A percentile compares a stretch with the other conserved stretches of the same genome.
phyloP scores from a whole-genome alignment of 2,329 filamentous ascomycete species.

The Claviceps africana region DNA sequence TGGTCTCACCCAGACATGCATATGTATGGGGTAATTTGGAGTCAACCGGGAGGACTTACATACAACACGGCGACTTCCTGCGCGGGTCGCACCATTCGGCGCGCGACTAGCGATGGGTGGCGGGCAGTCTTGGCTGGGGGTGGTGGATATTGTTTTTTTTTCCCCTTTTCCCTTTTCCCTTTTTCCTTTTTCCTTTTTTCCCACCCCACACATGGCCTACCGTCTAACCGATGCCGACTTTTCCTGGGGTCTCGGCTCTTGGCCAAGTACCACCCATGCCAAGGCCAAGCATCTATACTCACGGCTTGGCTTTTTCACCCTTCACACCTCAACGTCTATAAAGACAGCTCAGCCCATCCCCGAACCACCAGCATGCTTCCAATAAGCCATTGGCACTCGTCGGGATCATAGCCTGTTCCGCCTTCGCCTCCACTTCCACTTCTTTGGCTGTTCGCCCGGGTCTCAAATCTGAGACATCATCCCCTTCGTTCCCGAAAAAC shows the following conservation, averaged over 20 bases:
- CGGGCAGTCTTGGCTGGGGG: background rate
- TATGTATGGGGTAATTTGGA: background rate
- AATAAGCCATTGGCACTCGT: background rate
- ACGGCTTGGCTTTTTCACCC: background rate
- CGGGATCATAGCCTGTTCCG: background rate
- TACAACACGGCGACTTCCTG: background rate
- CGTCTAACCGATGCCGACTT: background rate
- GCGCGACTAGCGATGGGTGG: background rate
- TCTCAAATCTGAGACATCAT: background rate
- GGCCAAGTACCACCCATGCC: background rate
- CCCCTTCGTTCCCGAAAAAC: background rate
- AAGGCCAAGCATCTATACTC: background rate
- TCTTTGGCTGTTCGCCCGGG: background rate
- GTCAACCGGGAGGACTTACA: background rate
- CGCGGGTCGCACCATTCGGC: background rate
- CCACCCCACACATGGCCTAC: background rate
- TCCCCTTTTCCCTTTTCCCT: background rate
- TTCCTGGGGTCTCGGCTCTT: background rate
- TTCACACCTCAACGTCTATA: slow-evolving; percentile 3
- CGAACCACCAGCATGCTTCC: background rate
- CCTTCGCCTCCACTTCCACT: background rate
- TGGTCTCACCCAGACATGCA: background rate
- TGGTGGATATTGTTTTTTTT: background rate
- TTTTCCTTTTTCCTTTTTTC: background rate
- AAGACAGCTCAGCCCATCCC: background rate